Evolutionary conservation across 331 rosid species (phyloP), one percentile per base, ranked within the genome.

Genomic region (Cydonia oblonga): DNA sequence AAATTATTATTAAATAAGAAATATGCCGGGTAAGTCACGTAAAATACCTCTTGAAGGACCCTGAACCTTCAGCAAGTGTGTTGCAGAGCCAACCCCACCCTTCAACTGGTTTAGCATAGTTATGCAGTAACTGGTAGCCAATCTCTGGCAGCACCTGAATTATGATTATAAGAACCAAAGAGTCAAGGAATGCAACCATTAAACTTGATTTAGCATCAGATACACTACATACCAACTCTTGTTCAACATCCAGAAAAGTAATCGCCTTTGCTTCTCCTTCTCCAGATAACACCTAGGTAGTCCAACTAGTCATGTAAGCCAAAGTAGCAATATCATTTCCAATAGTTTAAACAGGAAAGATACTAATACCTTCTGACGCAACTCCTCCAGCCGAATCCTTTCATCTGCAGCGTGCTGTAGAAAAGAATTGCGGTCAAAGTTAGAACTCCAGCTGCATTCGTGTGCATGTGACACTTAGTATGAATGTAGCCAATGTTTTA

Each of bases 61-160:
- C 86, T 52, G 91, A 85, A 83, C 87, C 83, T 79, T 77, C 81
- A 68, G 73, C 46, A 80, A 87, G 90, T 74, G 84, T 79, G 80
- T 85, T 93, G 82, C 97, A 93, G 78, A 87, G 89, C 96, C 98
- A 93, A 53, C 97, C 98, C 97, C 97, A 93, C 71, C 83, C 90
- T 82, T 83, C 77, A 63, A 91, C 78, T 49, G 84, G 86, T 72
- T 87, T 82, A 49, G 86, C 71, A 82, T 89, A 95, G 78, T 82
- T 86, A 62, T 89, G 82, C 79, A 95, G 85, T 66, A 95, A 78
- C 88, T 95, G 97, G 81, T 84, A 78, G 54, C 96, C 97, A 70
- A 88, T 83, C 87, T 95, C 97, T 44, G 97, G 96, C 72, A 95
- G 85, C 57, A 78, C 83, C 97, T 89, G 89, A 18, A 73, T 42